Evolutionary conservation across 177 flowering plant genomes (phyloP).

Genomic region (Telopea speciosissima): DNA sequence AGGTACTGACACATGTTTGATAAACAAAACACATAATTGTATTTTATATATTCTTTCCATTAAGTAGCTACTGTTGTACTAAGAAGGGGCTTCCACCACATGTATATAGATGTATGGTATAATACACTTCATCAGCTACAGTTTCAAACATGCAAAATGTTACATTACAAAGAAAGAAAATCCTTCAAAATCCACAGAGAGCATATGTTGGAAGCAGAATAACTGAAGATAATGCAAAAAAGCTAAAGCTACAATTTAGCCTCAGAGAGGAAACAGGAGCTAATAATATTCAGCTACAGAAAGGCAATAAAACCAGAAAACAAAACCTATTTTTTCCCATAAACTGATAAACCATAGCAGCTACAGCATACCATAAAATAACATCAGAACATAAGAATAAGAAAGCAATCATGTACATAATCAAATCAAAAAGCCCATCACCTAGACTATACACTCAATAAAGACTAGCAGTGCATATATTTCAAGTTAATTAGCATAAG

Average conservation of each 20-base stretch:
- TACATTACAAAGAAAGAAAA: background rate
- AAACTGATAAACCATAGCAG: too few species aligned
- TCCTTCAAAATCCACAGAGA: background rate
- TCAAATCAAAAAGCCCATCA: background rate
- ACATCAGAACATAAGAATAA: background rate
- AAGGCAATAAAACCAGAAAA: background rate
- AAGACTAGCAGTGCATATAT: background rate
- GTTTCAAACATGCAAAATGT: background rate
- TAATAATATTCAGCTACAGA: background rate
- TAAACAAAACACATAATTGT: too few species aligned
- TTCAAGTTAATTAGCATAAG: background rate
- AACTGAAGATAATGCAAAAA: too few species aligned
- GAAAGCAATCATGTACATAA: background rate
- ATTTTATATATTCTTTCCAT: background rate
- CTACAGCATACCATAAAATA: too few species aligned
- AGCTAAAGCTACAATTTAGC: background rate
- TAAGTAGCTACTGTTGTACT: background rate
- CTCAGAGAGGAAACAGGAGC: too few species aligned
- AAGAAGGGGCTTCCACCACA: background rate
- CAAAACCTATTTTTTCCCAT: background rate
- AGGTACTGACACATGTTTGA: background rate
- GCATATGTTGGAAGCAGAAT: background rate
- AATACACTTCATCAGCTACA: background rate
- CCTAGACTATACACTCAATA: background rate
- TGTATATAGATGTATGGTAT: background rate